Evolutionary conservation across 1,139 yeast genomes (phyloP).

Genomic region (Kodamaea derodonti): DNA sequence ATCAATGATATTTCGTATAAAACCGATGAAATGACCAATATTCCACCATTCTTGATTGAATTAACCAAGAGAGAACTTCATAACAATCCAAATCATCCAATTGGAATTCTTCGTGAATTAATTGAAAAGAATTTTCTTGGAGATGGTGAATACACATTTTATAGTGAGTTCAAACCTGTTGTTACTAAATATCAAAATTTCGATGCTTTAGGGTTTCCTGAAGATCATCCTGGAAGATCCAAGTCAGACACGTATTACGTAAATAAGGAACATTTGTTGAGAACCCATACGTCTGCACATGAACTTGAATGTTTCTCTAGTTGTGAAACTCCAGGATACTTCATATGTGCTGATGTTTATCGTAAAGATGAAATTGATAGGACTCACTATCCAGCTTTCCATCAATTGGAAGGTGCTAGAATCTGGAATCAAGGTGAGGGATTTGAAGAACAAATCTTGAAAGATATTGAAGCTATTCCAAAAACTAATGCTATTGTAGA

Average conservation of each 20-base stretch:
- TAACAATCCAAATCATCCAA: constrained; percentile 73
- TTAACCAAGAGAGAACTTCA: constrained; percentile 75
- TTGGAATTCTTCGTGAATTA: constrained; percentile 75
- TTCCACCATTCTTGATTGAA: constrained; percentile 68
- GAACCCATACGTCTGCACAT: constrained; percentile 98
- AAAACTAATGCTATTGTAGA: constrained; percentile 68
- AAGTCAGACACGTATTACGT: constrained; percentile 90
- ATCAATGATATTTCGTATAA: constrained; percentile 52
- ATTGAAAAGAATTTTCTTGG: constrained; percentile 65
- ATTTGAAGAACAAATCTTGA: constrained; percentile 40
- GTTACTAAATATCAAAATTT: constrained; percentile 83
- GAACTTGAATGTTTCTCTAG: constrained; percentile 76
- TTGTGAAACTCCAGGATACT: constrained; percentile 76
- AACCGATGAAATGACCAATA: constrained; percentile 82
- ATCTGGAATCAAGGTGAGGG: constrained; percentile 61
- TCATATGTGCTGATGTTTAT: constrained; percentile 93
- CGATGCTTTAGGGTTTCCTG: constrained; percentile 86
- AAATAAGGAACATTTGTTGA: constrained; percentile 62
- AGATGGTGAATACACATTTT: constrained; percentile 67
- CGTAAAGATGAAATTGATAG: constrained; percentile 93
- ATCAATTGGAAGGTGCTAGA: constrained; percentile 96
- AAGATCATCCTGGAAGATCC: constrained; percentile 91
- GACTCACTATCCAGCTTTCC: constrained; percentile 96
- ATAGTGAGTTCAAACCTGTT: constrained; percentile 77
- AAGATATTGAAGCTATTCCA: constrained; percentile 67